Evolutionary conservation across 2,329 filamentous ascomycete species (phyloP), one percentile per base, ranked within the genome.

Genomic region (Clarireedia paspali): DNA sequence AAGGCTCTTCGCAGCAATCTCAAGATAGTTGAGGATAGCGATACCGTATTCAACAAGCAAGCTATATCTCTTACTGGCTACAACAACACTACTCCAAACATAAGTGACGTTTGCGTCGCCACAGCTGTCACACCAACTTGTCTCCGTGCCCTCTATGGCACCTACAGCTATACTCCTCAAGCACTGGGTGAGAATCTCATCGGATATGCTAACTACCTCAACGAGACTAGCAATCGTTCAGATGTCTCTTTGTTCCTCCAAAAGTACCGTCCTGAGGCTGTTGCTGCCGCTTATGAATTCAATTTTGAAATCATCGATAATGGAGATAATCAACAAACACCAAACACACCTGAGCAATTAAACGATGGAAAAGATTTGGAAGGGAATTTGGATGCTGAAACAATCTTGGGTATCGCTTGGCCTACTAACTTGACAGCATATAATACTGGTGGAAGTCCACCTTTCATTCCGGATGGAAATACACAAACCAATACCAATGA

Each of bases 41-140:
- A 30, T 15, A 7, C 26, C 15, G 34, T 6, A 26, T 30, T 30
- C 12, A 12, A 30, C 27, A 48, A 3, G 15, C 20, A 26, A 6
- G 23, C 15, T 3, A 26, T 30, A n/a, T 30, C 20, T 15, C 15
- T 47, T 12, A 34, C 10, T 12, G 30, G 30, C 20, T 15, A n/a
- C 10, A 48, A 14, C 5, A 48, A n/a, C 4, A n/a, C 24, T 26
- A 48, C 23, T 26, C 46, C 24, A 36, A 48, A 48, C 12, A n/a
- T 36, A 36, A 48, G 24, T 26, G 27, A n/a, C 17, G 74, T 96
- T 89, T 74, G 94, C 91, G 67, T 96, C 24, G 49, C 59, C 10
- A 53, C 45, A 15, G 53, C 53, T 2, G 59, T 60, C 1, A 65
- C 63, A 2, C 59, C 61, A 6, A 47, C 60, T 5, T 67, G 65